Conservation (phyloP, 306 rosid genomes). For the Cercis canadensis region DNA sequence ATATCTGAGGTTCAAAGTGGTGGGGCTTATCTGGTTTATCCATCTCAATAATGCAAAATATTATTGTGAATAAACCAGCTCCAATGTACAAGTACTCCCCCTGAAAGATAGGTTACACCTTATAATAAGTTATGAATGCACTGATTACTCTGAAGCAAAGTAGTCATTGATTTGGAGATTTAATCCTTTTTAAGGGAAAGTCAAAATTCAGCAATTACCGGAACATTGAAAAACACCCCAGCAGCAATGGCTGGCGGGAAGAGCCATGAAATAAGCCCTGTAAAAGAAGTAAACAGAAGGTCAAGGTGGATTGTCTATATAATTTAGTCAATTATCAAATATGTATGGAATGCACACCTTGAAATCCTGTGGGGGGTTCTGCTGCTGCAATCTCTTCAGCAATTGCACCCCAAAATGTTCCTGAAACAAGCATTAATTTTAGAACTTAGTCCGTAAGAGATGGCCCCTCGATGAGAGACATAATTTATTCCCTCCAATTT, state of each 20-base stretch:
- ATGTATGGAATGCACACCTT: slow-evolving; percentile 54
- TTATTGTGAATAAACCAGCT: slow-evolving; percentile 69
- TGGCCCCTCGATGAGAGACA: not conserved
- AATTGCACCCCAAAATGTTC: slow-evolving; percentile 78
- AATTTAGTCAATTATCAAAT: slow-evolving; percentile 13
- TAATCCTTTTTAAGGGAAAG: slow-evolving; percentile 12
- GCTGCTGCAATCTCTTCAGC: slow-evolving; percentile 60
- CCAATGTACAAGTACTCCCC: slow-evolving; percentile 88
- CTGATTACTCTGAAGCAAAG: slow-evolving; percentile 2
- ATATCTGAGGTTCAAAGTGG: slow-evolving; percentile 92
- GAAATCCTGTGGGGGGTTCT: slow-evolving; percentile 93
- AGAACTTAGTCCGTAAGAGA: slow-evolving; percentile 9
- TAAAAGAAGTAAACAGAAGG: slow-evolving; percentile 31
- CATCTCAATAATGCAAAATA: slow-evolving; percentile 95
- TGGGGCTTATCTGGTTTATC: slow-evolving; percentile 95
- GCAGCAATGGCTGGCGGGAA: slow-evolving; percentile 87
- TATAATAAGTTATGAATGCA: not conserved
- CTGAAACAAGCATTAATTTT: slow-evolving; percentile 44
- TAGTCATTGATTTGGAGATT: not conserved
- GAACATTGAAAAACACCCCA: slow-evolving; percentile 75
- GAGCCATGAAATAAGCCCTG: slow-evolving; percentile 89
- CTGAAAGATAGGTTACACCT: slow-evolving; percentile 47
- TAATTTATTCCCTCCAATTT: not conserved
- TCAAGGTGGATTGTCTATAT: not conserved
- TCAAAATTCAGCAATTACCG: slow-evolving; percentile 54